Base-by-base conservation (phyloP, 164 flowering plant genomes). In the Macadamia tetraphylla region DNA sequence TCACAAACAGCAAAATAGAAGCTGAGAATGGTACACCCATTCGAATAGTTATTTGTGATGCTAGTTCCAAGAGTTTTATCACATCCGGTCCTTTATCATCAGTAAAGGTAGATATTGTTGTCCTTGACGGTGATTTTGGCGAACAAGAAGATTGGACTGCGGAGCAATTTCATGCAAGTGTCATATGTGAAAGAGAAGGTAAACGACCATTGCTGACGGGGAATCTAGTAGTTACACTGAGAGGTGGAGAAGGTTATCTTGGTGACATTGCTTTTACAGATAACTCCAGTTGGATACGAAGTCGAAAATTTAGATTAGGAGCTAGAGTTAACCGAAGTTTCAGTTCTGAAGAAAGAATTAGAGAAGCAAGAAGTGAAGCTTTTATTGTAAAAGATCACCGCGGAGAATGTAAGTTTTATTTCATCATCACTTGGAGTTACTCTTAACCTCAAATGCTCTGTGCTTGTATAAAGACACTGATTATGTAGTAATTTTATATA, bases 371-470 rank as follows among this genome's bases (percentile, higher is more conserved):
- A 63, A 87, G 85, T 71, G 84, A 71, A 67, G 73, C 87, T 51
- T 89, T 89, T 69, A 29, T 76, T 6, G 94, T 89, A 13, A 86
- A 86, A 72, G 91, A 86, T 75, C 85, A 76, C 35, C 88, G 91
- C 1, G 88, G 90, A 63, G 87, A 83, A 72, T 69, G 90, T 87
- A 80, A 82, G 88, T 78, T 42, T 30, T 6, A 51, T 46, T 46
- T 13, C 42, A 30, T 65, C n/a, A 7, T 56, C 46, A 32, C 42
- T 52, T 10, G 53, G 12, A 9, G 10, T n/a, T 11, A 52, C 61
- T 30, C 8, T 32, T 53, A 9, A 7, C 4, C 15, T 10, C 18
- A 53, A 17, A 14, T n/a, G 2, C 57, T 53, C 15, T 53, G 23
- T 23, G 57, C 17, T 4, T 14, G 18, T 53, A 12, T 14, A 53